phyloP scores from a whole-genome alignment of 1,139 yeast genomes.

The Pichia sp. region DNA sequence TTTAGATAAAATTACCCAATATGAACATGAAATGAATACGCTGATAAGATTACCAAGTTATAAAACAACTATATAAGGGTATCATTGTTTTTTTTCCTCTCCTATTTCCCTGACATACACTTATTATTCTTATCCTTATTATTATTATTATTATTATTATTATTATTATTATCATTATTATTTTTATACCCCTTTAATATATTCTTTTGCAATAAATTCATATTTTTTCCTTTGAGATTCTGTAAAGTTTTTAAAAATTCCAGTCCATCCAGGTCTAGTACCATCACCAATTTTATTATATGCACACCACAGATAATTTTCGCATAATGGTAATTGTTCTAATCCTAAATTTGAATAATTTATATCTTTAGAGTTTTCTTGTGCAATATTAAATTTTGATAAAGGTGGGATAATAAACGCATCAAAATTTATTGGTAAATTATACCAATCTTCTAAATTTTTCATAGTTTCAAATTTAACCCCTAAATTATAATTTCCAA shows the following conservation, averaged over 20 bases:
- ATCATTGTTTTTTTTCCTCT: too few species aligned
- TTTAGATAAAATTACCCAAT: conserved; percentile 8
- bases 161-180: too few species aligned
- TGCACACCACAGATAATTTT: conserved; percentile 54
- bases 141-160: too few species aligned
- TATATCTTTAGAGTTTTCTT: too few species aligned
- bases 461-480: conserved; percentile 20
- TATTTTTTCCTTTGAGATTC: conserved; percentile 5
- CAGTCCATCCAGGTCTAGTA: too few species aligned
- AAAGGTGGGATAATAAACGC: conserved; percentile 48
- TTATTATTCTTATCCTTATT: too few species aligned
- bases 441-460: conserved; percentile 20
- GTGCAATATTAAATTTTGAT: conserved; percentile 39
- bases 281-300: conserved; percentile 43
- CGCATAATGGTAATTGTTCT: conserved; percentile 44
- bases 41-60: conserved; percentile 8
- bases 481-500: conserved; percentile 7
- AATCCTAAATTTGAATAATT: conserved; percentile 35
- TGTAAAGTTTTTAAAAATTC: conserved; percentile 9
- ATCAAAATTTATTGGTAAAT: conserved; percentile 32
- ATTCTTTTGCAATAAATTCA: conserved; percentile 1
- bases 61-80: neutral
- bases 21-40: conserved; percentile 6
- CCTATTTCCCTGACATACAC: too few species aligned
- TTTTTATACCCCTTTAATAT: neutral